Base-by-base conservation (phyloP, 2,329 filamentous ascomycete genomes). In the Thelonectria discophora region DNA sequence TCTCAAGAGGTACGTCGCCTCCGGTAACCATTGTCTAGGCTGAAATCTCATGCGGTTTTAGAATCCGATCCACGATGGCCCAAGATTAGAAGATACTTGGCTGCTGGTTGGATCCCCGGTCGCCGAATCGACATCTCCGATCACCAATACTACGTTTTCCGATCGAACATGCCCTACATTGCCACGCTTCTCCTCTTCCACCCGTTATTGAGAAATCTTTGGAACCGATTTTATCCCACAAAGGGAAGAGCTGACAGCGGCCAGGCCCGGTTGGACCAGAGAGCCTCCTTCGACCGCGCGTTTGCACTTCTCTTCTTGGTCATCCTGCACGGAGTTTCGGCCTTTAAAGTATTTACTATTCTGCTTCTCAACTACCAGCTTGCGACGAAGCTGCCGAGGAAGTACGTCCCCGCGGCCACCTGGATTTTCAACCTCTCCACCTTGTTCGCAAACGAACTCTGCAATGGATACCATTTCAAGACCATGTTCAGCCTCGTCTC, bases 81-180 rank as follows among this genome's bases (percentile, higher is more conserved):
- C 60, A 91, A 89, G 68, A 97, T 89, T 74, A 84, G 90, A 63
- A 81, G 82, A 62, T 81, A 89, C 40, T 85, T 99, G 15, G 88
- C 88, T 2, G 84, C 88, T 9, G 96, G 95, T 69, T 99, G 95
- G 95, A 91, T 99, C 59, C 91, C 90, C 8, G 94, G 94, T 24
- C 90, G 94, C 61, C 92, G 92, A 84, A 92, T 98, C 65, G 95
- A 99, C 79, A 88, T 93, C 65, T 95, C 93, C 40, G 95, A 99
- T 78, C 78, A 85, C 32, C 95, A 99, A 77, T 99, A 98, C 78
- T 82, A 84, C 60, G 88, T 87, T 39, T 97, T 99, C 74, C 89
- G 96, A 67, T 81, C 85, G 64, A 98, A 98, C 73, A 84, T 98
- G 39, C 94, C 93, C 2, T 92, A 91, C 74, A 88, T 98, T 76